phyloP scores from a whole-genome alignment of 2,329 filamentous ascomycete species.

The Nigrospora osmanthi region DNA sequence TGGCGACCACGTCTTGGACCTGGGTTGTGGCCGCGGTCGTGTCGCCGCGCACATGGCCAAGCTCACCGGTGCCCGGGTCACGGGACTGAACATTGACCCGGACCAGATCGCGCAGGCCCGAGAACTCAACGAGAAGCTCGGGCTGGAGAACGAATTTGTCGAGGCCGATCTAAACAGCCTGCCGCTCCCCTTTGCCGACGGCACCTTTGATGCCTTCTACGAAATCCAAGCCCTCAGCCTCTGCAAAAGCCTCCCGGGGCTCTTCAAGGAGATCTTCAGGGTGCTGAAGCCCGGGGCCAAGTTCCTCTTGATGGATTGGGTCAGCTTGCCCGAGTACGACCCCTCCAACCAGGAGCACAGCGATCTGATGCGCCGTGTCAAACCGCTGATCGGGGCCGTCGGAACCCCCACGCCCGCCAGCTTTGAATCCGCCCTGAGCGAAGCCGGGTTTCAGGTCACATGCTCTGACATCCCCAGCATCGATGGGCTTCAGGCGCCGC shows the following conservation, averaged over 20 bases:
- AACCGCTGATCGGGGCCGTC: constrained; percentile 46
- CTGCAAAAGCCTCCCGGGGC: constrained; percentile 36
- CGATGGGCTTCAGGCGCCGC: constrained; percentile 39
- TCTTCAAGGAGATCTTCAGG: constrained; percentile 40
- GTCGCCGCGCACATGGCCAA: constrained; percentile 46
- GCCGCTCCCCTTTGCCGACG: constrained; percentile 40
- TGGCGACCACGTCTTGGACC: constrained; percentile 39
- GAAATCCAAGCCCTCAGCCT: constrained; percentile 50
- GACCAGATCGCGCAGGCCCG: constrained; percentile 31
- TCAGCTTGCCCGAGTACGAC: constrained; percentile 41
- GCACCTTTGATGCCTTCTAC: constrained; percentile 43
- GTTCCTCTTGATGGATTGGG: constrained; percentile 44
- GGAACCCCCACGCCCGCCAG: constrained; percentile 41
- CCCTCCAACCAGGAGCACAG: constrained; percentile 35
- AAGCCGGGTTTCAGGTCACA: constrained; percentile 38
- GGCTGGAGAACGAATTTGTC: constrained; percentile 36
- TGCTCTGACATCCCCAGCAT: constrained; percentile 44
- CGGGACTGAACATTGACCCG: constrained; percentile 46
- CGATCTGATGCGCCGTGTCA: constrained; percentile 44
- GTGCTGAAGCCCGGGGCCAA: constrained; percentile 41
- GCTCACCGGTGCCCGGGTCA: constrained; percentile 36
- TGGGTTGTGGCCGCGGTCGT: constrained; percentile 44
- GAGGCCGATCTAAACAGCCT: constrained; percentile 43
- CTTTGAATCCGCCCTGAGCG: constrained; percentile 34
- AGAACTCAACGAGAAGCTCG: constrained; percentile 18